A percentile compares a stretch with the other conserved stretches of the same genome.
phyloP scores from a whole-genome alignment of 371 early-diverging fungal species.

The Synchytrium microbalum region DNA sequence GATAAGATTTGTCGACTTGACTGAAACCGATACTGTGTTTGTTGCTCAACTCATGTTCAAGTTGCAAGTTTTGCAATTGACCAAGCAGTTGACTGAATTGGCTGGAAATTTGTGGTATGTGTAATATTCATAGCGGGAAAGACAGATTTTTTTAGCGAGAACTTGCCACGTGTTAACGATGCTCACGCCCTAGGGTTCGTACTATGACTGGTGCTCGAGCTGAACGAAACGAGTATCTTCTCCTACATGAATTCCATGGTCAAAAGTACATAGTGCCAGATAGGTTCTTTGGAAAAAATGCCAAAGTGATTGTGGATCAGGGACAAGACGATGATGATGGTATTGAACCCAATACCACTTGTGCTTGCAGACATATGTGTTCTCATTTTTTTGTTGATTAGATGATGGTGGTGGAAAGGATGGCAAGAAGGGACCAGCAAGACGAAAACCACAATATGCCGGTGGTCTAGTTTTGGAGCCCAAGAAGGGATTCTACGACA shows the following conservation, averaged over 20 bases:
- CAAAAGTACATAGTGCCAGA: slow-evolving; percentile 90
- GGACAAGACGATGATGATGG: slow-evolving; percentile 14
- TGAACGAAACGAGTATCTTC: slow-evolving; percentile 95
- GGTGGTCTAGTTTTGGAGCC: slow-evolving; percentile 99
- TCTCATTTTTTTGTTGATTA: slow-evolving; percentile 11
- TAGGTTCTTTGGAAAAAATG: slow-evolving; percentile 32
- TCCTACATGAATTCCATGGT: slow-evolving; percentile 95
- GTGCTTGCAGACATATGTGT: background rate
- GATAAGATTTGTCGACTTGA: slow-evolving; percentile 65
- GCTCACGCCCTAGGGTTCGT: slow-evolving; percentile 39
- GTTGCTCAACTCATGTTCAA: slow-evolving; percentile 75
- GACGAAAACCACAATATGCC: slow-evolving; percentile 86
- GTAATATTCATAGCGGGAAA: background rate
- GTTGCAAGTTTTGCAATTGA: slow-evolving; percentile 84
- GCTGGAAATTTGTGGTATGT: slow-evolving; percentile 91
- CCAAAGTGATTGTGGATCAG: slow-evolving; percentile 1
- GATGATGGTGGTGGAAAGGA: slow-evolving; percentile 39
- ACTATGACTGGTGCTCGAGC: slow-evolving; percentile 92
- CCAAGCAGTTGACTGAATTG: slow-evolving; percentile 85
- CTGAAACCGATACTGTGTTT: slow-evolving; percentile 78
- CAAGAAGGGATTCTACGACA: slow-evolving; percentile 95
- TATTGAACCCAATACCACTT: slow-evolving; percentile 7
- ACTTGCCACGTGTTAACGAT: background rate
- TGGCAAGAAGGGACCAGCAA: slow-evolving; percentile 9
- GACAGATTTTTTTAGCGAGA: background rate